Base-by-base conservation (phyloP, 2,329 filamentous ascomycete species). In the Penicillium griseofulvum region DNA sequence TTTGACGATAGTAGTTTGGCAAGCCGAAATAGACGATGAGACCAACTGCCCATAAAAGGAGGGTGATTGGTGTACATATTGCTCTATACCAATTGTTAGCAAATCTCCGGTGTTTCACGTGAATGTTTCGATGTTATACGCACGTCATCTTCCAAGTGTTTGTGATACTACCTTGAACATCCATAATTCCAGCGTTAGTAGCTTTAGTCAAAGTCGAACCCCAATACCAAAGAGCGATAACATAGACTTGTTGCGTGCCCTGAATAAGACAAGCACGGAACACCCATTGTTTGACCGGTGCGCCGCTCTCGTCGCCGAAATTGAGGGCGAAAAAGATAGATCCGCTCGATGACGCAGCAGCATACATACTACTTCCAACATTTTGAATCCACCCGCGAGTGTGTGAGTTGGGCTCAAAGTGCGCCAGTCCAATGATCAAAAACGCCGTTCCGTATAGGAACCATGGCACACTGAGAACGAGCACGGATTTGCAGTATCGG, bases 171-270 rank as follows among this genome's bases (percentile, higher is more conserved):
- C 71, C 60, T 53, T 75, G 69, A 28, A 68, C 62, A 56, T 71
- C 66, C 1, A 73, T 67, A 43, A 75, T 65, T 11, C 78, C 80
- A 22, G 72, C 73, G 19, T 74, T 66, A 11, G 75, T 76, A 1
- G 74, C 67, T 50, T 74, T 74, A 14, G 80, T 79, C 43, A 86
- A 74, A 55, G 80, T 76, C 8, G 79, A 79, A 29, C 85, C 86
- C 86, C 86, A 88, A 66, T 83, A 87, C 85, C 85, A 88, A 12
- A 88, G 76, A 7, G 79, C 81, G 24, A 84, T 80, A 48, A 86
- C 79, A 68, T 87, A 88, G 58, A 85, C 75, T 65, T 88, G 85
- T 64, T 87, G 85, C 7, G 84, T 85, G 39, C 86, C 86, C 67
- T 87, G 84, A 49, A 88, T 86, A 12, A 84, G 69, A 63, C 84